phyloP scores from a whole-genome alignment of 192 early-diverging fungal species.

The Pilaira anomala region DNA sequence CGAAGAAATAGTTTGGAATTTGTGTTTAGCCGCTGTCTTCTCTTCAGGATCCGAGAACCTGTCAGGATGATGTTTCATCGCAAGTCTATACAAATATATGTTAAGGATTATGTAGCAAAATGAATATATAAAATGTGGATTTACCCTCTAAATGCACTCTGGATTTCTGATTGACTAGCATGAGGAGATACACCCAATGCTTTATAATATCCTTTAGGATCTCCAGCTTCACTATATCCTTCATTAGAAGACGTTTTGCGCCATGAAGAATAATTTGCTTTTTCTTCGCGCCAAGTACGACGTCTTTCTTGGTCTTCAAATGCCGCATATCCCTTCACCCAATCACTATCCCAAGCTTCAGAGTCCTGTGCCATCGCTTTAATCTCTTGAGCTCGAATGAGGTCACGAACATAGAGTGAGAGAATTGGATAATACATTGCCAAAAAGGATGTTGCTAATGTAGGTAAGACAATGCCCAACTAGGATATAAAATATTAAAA shows the following conservation, averaged over 20 bases:
- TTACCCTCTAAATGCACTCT: slow-evolving; percentile 50
- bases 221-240: slow-evolving; percentile 9
- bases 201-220: slow-evolving; percentile 47
- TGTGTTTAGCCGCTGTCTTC: slow-evolving; percentile 46
- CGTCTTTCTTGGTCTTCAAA: slow-evolving; percentile 35
- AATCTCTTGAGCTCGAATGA: slow-evolving; percentile 43
- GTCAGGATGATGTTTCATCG: slow-evolving; percentile 46
- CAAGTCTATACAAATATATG: slow-evolving; percentile 18
- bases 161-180: slow-evolving; percentile 45
- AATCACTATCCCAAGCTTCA: slow-evolving; percentile 43
- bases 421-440: slow-evolving; percentile 51
- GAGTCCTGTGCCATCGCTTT: slow-evolving; percentile 39
- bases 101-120: too few relatives aligned
- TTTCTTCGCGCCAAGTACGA: slow-evolving; percentile 27
- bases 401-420: slow-evolving; percentile 39
- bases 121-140: neutral
- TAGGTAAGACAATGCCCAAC: slow-evolving; percentile 46
- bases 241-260: neutral
- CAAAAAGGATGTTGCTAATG: slow-evolving; percentile 39
- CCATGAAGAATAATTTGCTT: slow-evolving; percentile 3
- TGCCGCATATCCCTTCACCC: slow-evolving; percentile 45
- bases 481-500: slow-evolving; percentile 16
- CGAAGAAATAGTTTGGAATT: slow-evolving; percentile 49
- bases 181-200: slow-evolving; percentile 32
- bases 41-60: slow-evolving; percentile 42